A percentile compares a stretch with the other conserved stretches of the same genome.
Evolutionary conservation across 352 stramenopile genomes (phyloP).

Genomic region (Globisporangium radiosum): DNA sequence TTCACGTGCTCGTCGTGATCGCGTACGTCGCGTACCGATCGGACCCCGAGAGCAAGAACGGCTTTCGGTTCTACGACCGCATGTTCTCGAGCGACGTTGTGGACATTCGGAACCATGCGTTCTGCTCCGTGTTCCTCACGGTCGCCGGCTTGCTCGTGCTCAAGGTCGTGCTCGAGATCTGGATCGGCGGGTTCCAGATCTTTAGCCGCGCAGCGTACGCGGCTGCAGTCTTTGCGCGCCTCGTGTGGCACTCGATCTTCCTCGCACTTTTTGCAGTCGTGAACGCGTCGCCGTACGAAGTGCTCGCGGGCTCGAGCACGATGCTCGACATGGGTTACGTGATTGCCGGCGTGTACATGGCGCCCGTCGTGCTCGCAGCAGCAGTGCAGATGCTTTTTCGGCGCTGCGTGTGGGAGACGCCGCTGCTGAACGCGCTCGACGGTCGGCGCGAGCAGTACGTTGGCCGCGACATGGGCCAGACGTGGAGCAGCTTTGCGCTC

Average conservation of each 20-base stretch:
- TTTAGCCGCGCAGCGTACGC: constrained; percentile 59
- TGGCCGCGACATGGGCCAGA: constrained; percentile 71
- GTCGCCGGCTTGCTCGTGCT: constrained; percentile 48
- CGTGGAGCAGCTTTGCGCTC: constrained; percentile 50
- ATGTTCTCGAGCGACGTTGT: constrained; percentile 60
- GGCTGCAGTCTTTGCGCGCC: constrained; percentile 48
- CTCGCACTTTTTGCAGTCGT: constrained; percentile 68
- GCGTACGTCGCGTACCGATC: constrained; percentile 76
- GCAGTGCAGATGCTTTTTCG: constrained; percentile 66
- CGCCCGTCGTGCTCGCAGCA: constrained; percentile 47
- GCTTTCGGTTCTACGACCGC: constrained; percentile 66
- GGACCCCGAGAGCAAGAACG: constrained; percentile 37
- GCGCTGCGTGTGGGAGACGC: constrained; percentile 43
- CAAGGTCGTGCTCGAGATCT: constrained; percentile 80
- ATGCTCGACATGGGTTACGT: constrained; percentile 56
- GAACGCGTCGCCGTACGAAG: constrained; percentile 62
- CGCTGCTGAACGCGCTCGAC: constrained; percentile 58
- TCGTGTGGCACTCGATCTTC: constrained; percentile 81
- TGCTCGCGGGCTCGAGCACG: constrained; percentile 42
- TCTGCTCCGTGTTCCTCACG: constrained; percentile 70
- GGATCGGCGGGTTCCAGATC: constrained; percentile 71
- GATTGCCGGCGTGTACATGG: constrained; percentile 50
- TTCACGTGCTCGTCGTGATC: constrained; percentile 72
- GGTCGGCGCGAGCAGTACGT: constrained; percentile 75
- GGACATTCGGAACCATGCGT: constrained; percentile 69